Evolutionary conservation across 805 yeast genomes (phyloP).

Genomic region (Wickerhamomyces canadensis): DNA sequence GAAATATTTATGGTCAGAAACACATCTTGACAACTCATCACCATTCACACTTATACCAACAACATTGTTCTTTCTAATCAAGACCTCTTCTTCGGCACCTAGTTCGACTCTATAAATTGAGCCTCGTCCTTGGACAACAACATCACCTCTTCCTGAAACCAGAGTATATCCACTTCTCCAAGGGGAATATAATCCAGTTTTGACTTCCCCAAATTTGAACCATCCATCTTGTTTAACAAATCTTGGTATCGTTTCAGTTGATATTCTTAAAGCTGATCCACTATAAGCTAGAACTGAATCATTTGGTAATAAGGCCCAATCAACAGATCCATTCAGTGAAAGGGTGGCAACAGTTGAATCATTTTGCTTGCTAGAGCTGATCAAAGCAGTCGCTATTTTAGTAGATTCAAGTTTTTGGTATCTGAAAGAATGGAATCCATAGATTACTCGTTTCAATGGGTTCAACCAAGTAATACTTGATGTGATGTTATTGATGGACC

Average conservation of each 20-base stretch:
- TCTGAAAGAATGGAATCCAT: slow-evolving; percentile 38
- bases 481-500: slow-evolving; percentile 10
- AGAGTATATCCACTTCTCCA: slow-evolving; percentile 38
- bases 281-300: slow-evolving; percentile 44
- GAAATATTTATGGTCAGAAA: background rate
- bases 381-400: slow-evolving; percentile 12
- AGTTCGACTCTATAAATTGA: slow-evolving; percentile 43
- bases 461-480: slow-evolving; percentile 17
- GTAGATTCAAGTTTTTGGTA: slow-evolving; percentile 43
- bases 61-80: slow-evolving; percentile 40
- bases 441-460: slow-evolving; percentile 37
- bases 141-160: slow-evolving; percentile 53
- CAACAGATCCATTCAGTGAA: slow-evolving; percentile 50
- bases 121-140: slow-evolving; percentile 50
- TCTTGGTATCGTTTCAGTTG: slow-evolving; percentile 34
- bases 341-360: slow-evolving; percentile 28
- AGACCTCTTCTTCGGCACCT: slow-evolving; percentile 39
- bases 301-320: slow-evolving; percentile 54
- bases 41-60: slow-evolving; percentile 49
- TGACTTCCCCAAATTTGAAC: slow-evolving; percentile 18
- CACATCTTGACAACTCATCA: slow-evolving; percentile 8
- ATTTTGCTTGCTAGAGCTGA: slow-evolving; percentile 31
- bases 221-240: slow-evolving; percentile 26
- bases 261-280: slow-evolving; percentile 45
- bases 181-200: slow-evolving; percentile 37